Evolutionary conservation across 169 alveolate genomes (phyloP), one percentile per base, ranked within the genome.

Genomic region (Cryptosporidium sp.): DNA sequence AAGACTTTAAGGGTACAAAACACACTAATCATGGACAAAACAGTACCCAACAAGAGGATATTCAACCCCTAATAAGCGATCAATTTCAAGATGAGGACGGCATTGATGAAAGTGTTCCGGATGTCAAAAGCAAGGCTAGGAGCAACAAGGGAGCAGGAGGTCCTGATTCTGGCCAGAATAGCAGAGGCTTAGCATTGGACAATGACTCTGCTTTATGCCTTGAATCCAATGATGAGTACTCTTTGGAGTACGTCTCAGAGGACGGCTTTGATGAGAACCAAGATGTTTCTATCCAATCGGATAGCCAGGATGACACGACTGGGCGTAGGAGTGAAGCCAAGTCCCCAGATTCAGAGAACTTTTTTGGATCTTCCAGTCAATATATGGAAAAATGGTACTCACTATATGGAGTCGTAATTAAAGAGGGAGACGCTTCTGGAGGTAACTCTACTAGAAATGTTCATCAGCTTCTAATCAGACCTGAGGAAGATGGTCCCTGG

Each of bases 401-500:
- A 4, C 84, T 94, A 23, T 94, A 92, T 67, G 97, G 96, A 14
- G 92, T 94, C 43, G 84, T 94, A 8, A 74, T 94, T 4, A 80
- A 95, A 14, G 97, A 93, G 85, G 96, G 97, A 7, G 96, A 94
- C 71, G 43, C 86, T 26, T 91, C 86, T 21, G 91, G 93, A 26
- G 84, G 86, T 52, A 80, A 84, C 21, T 37, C 69, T 9, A 84
- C 75, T 21, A 71, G 55, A 35, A 84, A 73, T 8, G 75, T 92
- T 50, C 93, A 94, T 70, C 93, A 94, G 14, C 92, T 96, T 51
- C 93, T 96, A 26, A 92, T 96, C 33, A 67, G 97, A 33, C 98
- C 98, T 9, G 96, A 96, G 65, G 96, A 94, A 61, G 96, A 95
- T 84, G 98, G 98, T 9, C 96, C 98, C 0, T 96, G 98, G 98